A percentile compares a stretch with the other conserved stretches of the same genome.
These are phyloP conservation scores for Colletotrichum sp. DNA, from an alignment of 2,329 filamentous ascomycete genomes.

Conservation along the genomic window DNA sequence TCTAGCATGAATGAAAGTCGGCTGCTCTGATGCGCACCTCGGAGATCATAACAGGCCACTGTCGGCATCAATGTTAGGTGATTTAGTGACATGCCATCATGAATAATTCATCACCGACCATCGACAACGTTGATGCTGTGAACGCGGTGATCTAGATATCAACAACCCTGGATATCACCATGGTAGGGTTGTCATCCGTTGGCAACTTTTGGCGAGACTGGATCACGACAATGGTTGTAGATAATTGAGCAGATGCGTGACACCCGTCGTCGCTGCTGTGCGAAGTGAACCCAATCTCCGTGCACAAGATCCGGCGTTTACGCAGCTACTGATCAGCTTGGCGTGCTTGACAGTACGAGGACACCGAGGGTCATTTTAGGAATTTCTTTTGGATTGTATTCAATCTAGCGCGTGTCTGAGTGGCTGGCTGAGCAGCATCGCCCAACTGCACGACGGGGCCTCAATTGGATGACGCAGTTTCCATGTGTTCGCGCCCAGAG, in stretches of 20 bases:
- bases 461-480: background rate
- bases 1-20: background rate
- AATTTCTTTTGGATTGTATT: background rate
- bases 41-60: background rate
- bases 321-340: background rate
- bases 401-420: background rate
- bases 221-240: background rate
- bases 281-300: background rate
- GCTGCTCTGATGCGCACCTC: background rate
- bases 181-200: background rate
- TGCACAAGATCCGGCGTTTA: background rate
- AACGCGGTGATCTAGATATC: background rate
- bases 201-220: background rate
- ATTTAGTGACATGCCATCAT: background rate
- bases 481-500: background rate
- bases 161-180: background rate
- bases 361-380: background rate
- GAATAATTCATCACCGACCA: background rate
- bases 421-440: background rate
- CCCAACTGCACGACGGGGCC: background rate
- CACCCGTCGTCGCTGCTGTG: background rate
- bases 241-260: background rate
- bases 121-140: background rate
- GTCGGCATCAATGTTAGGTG: background rate
- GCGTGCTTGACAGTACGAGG: background rate